Evolutionary conservation across 495 filamentous ascomycete genomes (phyloP), one percentile per base, ranked within the genome.

Genomic region (Aspergillus heteromorphus): DNA sequence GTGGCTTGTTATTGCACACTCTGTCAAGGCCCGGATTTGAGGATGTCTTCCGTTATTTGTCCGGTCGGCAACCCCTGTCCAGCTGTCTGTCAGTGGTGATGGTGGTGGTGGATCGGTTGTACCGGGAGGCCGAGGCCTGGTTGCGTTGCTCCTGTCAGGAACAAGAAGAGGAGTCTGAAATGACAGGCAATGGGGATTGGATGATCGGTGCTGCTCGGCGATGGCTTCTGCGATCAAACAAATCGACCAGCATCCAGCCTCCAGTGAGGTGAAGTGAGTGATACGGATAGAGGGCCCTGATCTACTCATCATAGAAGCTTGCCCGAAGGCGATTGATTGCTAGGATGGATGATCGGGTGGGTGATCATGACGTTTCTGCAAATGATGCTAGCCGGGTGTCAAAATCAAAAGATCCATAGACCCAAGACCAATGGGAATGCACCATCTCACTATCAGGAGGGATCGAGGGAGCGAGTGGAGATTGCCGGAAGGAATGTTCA

Each of bases 161-260:
- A 27, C 41, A 20, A 41, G 34, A 16, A 18, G 49, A 27, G 45
- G 20, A 48, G 27, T 23, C 18, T n/a, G 0, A 40, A 38, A 51
- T 30, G 43, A 25, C 34, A 48, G 25, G 27, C 21, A 29, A 19
- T 49, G 14, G 31, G 10, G 16, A 6, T 43, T 51, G 49, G 23
- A 7, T 27, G 23, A 27, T 51, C 51, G 51, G 56, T 21, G 29
- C 56, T 54, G 43, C 40, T 58, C 51, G 51, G 56, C 50, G 51
- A 47, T 48, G 51, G 38, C 4, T 27, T 16, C 45, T n/a, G 45
- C 21, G 34, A 48, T 27, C 45, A 48, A 48, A 48, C 45, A 48
- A 48, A 48, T 38, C 2, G 34, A 10, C 31, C 8, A 14, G 29
- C 43, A 27, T 17, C 9, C 11, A 25, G 25, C 34, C n/a, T n/a